Percentiles rank a stretch among this genome's conserved stretches.
Conservation (phyloP, 305 asterid species). For the Fraxinus baroniana region DNA sequence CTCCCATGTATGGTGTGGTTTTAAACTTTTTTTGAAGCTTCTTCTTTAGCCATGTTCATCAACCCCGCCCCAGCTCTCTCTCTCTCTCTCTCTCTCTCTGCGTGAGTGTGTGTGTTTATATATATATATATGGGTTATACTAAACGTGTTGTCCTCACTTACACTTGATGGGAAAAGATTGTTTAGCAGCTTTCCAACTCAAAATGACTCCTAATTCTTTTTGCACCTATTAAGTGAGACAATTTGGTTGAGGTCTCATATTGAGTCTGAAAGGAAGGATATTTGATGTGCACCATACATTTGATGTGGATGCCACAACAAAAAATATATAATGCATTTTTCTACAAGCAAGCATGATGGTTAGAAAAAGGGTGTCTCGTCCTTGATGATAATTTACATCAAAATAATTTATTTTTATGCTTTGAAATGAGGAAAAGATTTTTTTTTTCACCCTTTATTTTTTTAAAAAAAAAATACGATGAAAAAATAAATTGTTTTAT, state of each 20-base stretch:
- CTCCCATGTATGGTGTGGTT: constrained; percentile 10
- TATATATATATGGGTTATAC: background rate
- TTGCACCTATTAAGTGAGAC: constrained; percentile 6
- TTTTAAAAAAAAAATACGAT: no score
- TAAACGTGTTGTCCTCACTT: constrained; percentile 28
- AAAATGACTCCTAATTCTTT: background rate
- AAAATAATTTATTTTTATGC: no score
- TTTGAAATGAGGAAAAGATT: no score
- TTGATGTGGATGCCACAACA: background rate
- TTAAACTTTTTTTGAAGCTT: constrained; percentile 27
- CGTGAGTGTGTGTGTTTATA: no score
- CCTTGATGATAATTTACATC: no score
- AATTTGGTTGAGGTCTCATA: background rate
- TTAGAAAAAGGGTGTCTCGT: background rate
- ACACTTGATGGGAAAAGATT: constrained; percentile 3
- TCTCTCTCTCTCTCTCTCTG: no score
- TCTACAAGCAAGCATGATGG: background rate
- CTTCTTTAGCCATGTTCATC: constrained; percentile 19
- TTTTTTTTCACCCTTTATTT: no score
- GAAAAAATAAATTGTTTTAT: no score
- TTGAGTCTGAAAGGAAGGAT: background rate
- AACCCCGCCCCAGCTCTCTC: background rate
- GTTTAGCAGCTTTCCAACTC: constrained; percentile 21
- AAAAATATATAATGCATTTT: background rate
- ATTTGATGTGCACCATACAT: background rate